Percentiles rank a stretch among this genome's conserved stretches.
phyloP scores from a whole-genome alignment of 108 stramenopile species.

The Nitzschia sp. region DNA sequence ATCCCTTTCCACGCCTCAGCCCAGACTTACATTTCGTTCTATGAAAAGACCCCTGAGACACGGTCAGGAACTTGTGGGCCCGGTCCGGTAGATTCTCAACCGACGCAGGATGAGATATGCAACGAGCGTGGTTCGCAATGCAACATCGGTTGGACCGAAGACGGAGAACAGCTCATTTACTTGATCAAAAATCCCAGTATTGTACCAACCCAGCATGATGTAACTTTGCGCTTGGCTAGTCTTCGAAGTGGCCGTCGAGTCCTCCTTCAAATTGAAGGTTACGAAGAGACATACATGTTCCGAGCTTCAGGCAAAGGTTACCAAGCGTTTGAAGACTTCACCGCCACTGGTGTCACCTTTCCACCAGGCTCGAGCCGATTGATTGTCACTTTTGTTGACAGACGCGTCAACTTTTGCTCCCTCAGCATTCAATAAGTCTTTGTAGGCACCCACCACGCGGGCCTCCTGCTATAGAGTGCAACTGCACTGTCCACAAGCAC shows the following conservation, averaged over 20 bases:
- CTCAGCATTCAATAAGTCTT: conserved; percentile 2
- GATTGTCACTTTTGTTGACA: not conserved
- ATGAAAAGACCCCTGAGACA: not conserved
- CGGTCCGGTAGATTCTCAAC: not conserved
- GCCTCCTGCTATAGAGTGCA: too few relatives aligned
- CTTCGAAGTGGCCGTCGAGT: not conserved
- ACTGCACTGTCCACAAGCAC: too few relatives aligned
- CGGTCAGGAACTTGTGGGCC: not conserved
- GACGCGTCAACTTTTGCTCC: not conserved
- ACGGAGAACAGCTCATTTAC: conserved; percentile 1
- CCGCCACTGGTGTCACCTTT: not conserved
- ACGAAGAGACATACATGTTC: not conserved
- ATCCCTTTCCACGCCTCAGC: not conserved
- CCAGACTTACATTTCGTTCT: conserved; percentile 4
- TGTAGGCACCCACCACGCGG: not conserved
- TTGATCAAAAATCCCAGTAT: not conserved
- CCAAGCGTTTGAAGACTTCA: not conserved
- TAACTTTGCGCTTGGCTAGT: not conserved
- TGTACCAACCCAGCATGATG: not conserved
- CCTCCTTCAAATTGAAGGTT: not conserved
- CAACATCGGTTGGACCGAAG: conserved; percentile 10
- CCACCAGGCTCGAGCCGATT: conserved; percentile 1
- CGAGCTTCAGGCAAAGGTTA: not conserved
- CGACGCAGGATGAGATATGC: not conserved
- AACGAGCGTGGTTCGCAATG: not conserved